Percentiles rank a stretch among this genome's conserved stretches.
Conservation (phyloP, 2,329 filamentous ascomycete genomes). For the Neurospora sp. region DNA sequence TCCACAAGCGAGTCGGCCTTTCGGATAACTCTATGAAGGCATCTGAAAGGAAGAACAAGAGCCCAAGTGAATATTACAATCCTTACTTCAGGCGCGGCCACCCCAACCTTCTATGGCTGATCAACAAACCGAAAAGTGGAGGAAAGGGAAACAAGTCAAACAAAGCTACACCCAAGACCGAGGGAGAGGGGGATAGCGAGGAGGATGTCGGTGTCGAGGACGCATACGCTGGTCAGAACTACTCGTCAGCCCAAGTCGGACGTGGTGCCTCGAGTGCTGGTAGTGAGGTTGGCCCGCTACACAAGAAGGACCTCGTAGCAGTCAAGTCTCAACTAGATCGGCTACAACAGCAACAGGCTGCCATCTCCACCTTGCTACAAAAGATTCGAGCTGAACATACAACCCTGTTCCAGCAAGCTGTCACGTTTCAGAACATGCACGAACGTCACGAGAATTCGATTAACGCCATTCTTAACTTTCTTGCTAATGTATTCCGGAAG, state of each 20-base stretch:
- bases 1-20: constrained; percentile 88
- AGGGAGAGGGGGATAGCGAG: constrained; percentile 61
- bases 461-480: constrained; percentile 94
- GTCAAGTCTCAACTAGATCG: constrained; percentile 73
- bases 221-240: constrained; percentile 18
- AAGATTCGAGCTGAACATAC: constrained; percentile 78
- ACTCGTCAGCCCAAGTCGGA: constrained; percentile 8
- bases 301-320: constrained; percentile 64
- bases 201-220: constrained; percentile 44
- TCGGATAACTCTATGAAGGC: constrained; percentile 98
- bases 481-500: constrained; percentile 92
- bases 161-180: constrained; percentile 37
- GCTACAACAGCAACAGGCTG: constrained; percentile 75
- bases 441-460: constrained; percentile 98
- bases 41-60: constrained; percentile 94
- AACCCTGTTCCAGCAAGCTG: constrained; percentile 77
- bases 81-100: constrained; percentile 91
- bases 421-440: constrained; percentile 82
- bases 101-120: constrained; percentile 88
- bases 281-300: constrained; percentile 37
- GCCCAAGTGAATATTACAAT: constrained; percentile 95
- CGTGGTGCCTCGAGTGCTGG: constrained; percentile 15
- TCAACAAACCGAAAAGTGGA: constrained; percentile 84
- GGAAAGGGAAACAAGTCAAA: constrained; percentile 24
- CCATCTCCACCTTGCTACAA: constrained; percentile 75